These are phyloP conservation scores for Cymbopogon flexuosus DNA, from an alignment of 202 grass and related monocot species.

Conservation along the genomic window DNA sequence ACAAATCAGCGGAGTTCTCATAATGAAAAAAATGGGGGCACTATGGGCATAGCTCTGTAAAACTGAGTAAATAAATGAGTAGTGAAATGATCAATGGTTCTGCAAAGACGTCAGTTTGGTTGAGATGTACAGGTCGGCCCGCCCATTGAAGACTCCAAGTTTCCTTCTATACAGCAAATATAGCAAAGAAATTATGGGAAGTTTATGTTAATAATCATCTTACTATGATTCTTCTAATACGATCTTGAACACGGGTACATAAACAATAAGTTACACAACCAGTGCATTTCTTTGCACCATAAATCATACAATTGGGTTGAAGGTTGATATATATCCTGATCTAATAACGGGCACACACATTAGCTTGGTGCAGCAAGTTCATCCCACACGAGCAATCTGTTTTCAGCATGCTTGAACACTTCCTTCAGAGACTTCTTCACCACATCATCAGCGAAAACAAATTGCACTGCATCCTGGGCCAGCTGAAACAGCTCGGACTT, in stretches of 20 bases:
- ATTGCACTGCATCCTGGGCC: slow-evolving; percentile 51
- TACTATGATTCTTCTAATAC: neutral
- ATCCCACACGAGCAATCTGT: slow-evolving; percentile 29
- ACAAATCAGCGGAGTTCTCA: neutral
- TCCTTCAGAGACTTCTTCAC: slow-evolving; percentile 59
- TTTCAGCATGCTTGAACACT: slow-evolving; percentile 47
- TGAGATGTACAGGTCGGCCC: too few relatives aligned
- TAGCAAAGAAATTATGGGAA: too few relatives aligned
- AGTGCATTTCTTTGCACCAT: neutral
- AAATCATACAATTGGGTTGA: neutral
- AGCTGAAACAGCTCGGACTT: slow-evolving; percentile 70
- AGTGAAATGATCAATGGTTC: too few relatives aligned
- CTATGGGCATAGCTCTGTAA: too few relatives aligned
- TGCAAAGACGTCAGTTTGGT: too few relatives aligned
- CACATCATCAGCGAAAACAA: slow-evolving; percentile 46
- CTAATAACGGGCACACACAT: neutral
- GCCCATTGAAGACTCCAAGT: too few relatives aligned
- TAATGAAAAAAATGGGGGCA: neutral
- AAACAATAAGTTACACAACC: neutral
- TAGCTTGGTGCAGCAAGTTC: neutral
- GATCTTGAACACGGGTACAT: neutral
- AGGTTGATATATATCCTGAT: neutral
- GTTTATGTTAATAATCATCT: neutral
- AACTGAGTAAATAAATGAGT: too few relatives aligned
- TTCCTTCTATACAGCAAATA: too few relatives aligned